Conservation (phyloP, 371 early-diverging fungal species). For the Cokeromyces recurvatus region DNA sequence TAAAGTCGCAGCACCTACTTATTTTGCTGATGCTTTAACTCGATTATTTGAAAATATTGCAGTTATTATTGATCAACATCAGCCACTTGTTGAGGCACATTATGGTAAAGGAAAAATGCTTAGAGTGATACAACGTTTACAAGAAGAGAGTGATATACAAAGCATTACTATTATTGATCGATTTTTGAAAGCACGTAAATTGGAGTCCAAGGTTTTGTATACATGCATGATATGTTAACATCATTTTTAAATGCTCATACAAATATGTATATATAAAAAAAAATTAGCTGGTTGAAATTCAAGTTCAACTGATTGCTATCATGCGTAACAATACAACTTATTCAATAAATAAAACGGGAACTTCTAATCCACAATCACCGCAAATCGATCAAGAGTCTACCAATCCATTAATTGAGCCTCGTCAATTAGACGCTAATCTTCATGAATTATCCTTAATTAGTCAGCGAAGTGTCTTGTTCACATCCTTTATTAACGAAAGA, state of each 20-base stretch:
- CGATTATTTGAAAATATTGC: slow-evolving; percentile 87
- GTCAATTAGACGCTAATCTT: slow-evolving; percentile 70
- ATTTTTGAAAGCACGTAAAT: slow-evolving; percentile 47
- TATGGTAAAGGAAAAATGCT: slow-evolving; percentile 88
- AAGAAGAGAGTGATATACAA: slow-evolving; percentile 82
- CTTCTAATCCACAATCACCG: slow-evolving; percentile 1
- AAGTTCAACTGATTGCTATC: slow-evolving; percentile 28
- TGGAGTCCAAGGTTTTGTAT: slow-evolving; percentile 33
- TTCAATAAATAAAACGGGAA: slow-evolving; percentile 6
- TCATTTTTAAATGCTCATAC: no score
- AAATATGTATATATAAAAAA: background rate
- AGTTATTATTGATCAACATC: slow-evolving; percentile 78
- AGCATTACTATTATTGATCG: slow-evolving; percentile 70
- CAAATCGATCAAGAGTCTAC: slow-evolving; percentile 8
- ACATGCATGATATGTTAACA: no score
- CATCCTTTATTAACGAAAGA: slow-evolving; percentile 67
- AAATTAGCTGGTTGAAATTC: slow-evolving; percentile 37
- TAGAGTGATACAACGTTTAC: slow-evolving; percentile 79
- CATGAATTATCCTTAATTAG: slow-evolving; percentile 77
- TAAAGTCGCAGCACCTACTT: slow-evolving; percentile 42
- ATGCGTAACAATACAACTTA: slow-evolving; percentile 23
- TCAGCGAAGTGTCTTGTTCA: slow-evolving; percentile 72
- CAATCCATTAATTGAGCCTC: slow-evolving; percentile 60
- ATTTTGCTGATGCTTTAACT: slow-evolving; percentile 73
- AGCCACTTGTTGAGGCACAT: slow-evolving; percentile 72